phyloP scores from a whole-genome alignment of 177 flowering plant species.

The Vitis hybrid region DNA sequence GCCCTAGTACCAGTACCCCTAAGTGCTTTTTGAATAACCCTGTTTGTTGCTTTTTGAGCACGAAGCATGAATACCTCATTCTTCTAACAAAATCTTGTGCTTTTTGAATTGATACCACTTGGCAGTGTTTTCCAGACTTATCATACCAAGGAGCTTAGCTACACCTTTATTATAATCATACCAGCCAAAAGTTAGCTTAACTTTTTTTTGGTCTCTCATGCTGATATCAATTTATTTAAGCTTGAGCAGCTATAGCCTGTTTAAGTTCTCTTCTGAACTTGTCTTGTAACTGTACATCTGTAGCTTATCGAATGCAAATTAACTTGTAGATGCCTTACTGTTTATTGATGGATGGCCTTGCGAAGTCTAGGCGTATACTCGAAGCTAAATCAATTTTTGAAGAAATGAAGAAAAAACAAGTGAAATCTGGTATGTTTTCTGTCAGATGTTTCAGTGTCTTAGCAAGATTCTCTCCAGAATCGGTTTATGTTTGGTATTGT shows the following conservation, averaged over 20 bases:
- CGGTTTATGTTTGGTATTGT: neutral
- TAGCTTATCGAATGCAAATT: slow-evolving; percentile 11
- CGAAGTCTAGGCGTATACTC: slow-evolving; percentile 63
- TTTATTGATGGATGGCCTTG: slow-evolving; percentile 85
- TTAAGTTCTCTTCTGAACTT: neutral
- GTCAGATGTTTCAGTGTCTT: neutral
- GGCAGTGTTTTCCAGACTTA: no score
- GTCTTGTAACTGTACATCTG: neutral
- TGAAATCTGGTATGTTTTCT: slow-evolving; percentile 61
- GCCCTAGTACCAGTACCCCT: no score
- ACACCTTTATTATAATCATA: no score
- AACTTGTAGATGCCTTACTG: slow-evolving; percentile 86
- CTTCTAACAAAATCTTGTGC: neutral
- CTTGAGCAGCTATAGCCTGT: neutral
- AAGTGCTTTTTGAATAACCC: neutral
- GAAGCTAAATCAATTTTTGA: slow-evolving; percentile 80
- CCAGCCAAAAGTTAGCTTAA: neutral
- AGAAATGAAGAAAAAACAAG: slow-evolving; percentile 55
- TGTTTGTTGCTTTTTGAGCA: neutral
- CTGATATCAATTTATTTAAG: neutral
- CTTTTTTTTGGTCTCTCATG: neutral
- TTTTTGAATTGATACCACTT: neutral
- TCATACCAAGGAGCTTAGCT: no score
- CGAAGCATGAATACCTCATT: neutral
- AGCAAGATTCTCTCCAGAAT: neutral